Evolutionary conservation across 768 basidiomycete species (phyloP).

Genomic region (Boletus huronensis): DNA sequence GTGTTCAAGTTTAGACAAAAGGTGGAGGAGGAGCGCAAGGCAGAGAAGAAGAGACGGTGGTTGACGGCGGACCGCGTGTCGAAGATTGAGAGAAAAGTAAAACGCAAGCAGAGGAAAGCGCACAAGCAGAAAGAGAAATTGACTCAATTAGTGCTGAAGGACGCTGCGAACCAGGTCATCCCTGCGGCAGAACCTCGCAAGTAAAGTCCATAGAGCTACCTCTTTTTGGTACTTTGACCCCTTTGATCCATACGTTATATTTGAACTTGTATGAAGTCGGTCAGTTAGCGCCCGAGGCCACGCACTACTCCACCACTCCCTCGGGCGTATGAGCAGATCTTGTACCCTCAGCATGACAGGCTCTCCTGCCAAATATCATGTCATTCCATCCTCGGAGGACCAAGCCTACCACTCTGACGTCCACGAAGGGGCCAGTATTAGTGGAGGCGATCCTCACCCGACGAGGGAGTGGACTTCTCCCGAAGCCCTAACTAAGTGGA

Average conservation of each 20-base stretch:
- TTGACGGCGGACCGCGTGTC: constrained; percentile 38
- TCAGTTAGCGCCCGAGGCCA: background rate
- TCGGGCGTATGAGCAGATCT: background rate
- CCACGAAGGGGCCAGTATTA: background rate
- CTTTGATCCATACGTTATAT: no score
- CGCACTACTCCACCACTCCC: background rate
- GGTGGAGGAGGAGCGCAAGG: constrained; percentile 54
- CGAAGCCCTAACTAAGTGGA: constrained; percentile 52
- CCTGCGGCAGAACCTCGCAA: constrained; percentile 30
- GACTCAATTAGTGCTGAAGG: constrained; percentile 47
- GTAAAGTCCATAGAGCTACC: constrained; percentile 1
- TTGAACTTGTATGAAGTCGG: background rate
- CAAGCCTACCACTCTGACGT: background rate
- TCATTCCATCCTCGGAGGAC: constrained; percentile 22
- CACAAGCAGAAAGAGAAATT: constrained; percentile 52
- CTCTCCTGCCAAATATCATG: constrained; percentile 12
- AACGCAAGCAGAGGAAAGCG: constrained; percentile 43
- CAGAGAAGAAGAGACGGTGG: constrained; percentile 58
- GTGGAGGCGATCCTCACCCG: constrained; percentile 15
- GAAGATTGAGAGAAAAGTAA: constrained; percentile 32
- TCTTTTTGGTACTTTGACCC: background rate
- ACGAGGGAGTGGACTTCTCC: constrained; percentile 25
- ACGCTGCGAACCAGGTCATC: constrained; percentile 58
- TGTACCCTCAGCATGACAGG: constrained; percentile 7
- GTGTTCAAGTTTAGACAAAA: constrained; percentile 67